Evolutionary conservation across 179 eudicot species (phyloP), one percentile per base, ranked within the genome.

Genomic region (Beta corolliflora): DNA sequence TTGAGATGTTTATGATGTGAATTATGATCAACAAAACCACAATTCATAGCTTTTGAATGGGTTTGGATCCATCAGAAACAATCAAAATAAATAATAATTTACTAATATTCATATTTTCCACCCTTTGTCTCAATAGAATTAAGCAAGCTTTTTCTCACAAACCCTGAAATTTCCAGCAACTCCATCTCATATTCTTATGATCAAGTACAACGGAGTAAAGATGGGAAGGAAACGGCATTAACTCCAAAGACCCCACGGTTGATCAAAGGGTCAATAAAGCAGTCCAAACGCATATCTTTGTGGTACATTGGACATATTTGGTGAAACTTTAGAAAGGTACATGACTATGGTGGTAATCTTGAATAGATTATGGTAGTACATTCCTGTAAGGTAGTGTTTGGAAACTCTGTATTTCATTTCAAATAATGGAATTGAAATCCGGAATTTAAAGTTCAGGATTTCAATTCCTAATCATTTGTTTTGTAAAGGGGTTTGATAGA

Each of bases 21-120:
- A n/a, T n/a, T n/a, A n/a, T 31, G 19, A 67, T 46, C 60, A 81
- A 77, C 77, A 71, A 56, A 71, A 21, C 70, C 86, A 71, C 67
- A 36, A 14, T 56, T 50, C 56, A 73, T 31, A 52, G n/a, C 70
- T 44, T 14, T 53, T 7, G 2, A 19, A 5, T 69, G 81, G 46
- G 50, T 53, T 77, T 53, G 45, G 80, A 54, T 29, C 71, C 76
- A 58, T 79, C 80, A 58, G 50, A 48, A 79, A 59, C 45, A 83
- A 9, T 14, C 8, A 29, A 21, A 0, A 29, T 16, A 31, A 48
- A 36, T 36, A 36, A 3, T 36, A 36, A 36, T 36, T 3, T 45
- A 25, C 53, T 55, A 53, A 44, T 41, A 15, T 41, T 5, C 41
- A 15, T 31, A 68, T 16, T 44, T 18, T 41, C 16, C 11, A 41